A percentile compares a stretch with the other conserved stretches of the same genome.
These are phyloP conservation scores for Ophiorrhiza pumila DNA, from an alignment of 257 asterid genomes.

Conservation along the genomic window DNA sequence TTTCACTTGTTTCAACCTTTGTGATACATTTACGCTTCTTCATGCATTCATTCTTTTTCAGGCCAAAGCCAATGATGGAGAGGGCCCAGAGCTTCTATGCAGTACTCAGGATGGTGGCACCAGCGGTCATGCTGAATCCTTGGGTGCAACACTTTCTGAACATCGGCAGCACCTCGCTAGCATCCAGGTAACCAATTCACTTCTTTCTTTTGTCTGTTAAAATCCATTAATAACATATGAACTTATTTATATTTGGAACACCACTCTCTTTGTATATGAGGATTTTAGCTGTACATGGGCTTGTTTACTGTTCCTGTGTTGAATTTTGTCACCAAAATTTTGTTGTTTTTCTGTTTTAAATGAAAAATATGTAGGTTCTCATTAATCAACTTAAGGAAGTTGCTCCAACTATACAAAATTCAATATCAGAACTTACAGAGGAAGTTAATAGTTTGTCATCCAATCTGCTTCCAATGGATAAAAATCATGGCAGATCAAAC, in stretches of 20 bases:
- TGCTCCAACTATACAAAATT: constrained; percentile 89
- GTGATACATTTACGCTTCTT: constrained; percentile 7
- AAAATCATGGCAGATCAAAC: constrained; percentile 51
- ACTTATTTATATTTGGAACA: not conserved
- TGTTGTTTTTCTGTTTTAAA: constrained; percentile 4
- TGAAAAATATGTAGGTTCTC: constrained; percentile 62
- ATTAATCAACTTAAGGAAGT: constrained; percentile 94
- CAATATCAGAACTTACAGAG: constrained; percentile 78
- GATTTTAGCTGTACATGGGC: not conserved
- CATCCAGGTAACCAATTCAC: constrained; percentile 72
- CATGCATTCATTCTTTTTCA: constrained; percentile 29
- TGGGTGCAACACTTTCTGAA: constrained; percentile 84
- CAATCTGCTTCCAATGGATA: constrained; percentile 51
- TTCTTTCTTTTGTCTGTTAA: not conserved
- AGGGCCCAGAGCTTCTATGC: constrained; percentile 91
- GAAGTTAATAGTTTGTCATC: constrained; percentile 82
- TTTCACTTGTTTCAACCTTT: not conserved
- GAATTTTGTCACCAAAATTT: constrained; percentile 3
- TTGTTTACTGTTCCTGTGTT: not conserved
- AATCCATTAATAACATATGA: not conserved
- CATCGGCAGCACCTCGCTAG: constrained; percentile 93
- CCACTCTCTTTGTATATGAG: not conserved
- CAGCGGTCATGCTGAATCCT: constrained; percentile 87
- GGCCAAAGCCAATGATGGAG: constrained; percentile 94
- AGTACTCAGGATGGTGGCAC: constrained; percentile 62